phyloP scores from a whole-genome alignment of 257 asterid species.

The Solanum okadae region DNA sequence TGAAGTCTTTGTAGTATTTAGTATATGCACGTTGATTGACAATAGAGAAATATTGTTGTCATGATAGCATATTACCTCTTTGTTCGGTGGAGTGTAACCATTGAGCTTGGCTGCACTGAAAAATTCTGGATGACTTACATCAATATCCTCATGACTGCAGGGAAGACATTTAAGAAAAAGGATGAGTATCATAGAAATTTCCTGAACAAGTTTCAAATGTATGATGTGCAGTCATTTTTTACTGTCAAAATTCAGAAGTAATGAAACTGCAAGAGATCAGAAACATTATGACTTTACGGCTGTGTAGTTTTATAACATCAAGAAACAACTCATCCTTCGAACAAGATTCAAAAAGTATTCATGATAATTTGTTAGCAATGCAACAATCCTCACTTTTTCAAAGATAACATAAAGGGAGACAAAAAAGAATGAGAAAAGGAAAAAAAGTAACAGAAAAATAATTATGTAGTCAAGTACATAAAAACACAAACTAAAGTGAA shows the following conservation, averaged over 20 bases:
- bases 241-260: background rate
- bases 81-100: conserved; percentile 85
- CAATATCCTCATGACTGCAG: conserved; percentile 80
- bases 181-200: background rate
- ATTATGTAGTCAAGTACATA: background rate
- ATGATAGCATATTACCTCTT: conserved; percentile 47
- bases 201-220: background rate
- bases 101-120: conserved; percentile 73
- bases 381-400: background rate
- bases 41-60: background rate
- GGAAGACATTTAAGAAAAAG: background rate
- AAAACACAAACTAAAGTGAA: background rate
- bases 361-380: background rate
- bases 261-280: background rate
- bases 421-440: background rate
- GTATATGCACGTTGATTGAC: background rate
- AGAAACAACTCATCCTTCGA: background rate
- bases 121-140: conserved; percentile 96
- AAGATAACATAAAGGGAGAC: background rate
- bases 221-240: background rate
- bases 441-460: background rate
- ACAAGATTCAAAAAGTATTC: background rate
- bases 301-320: background rate
- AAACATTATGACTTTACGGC: background rate
- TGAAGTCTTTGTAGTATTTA: background rate